These are phyloP conservation scores for Teunomyces kruisii DNA, from an alignment of 805 yeast genomes.

Conservation along the genomic window DNA sequence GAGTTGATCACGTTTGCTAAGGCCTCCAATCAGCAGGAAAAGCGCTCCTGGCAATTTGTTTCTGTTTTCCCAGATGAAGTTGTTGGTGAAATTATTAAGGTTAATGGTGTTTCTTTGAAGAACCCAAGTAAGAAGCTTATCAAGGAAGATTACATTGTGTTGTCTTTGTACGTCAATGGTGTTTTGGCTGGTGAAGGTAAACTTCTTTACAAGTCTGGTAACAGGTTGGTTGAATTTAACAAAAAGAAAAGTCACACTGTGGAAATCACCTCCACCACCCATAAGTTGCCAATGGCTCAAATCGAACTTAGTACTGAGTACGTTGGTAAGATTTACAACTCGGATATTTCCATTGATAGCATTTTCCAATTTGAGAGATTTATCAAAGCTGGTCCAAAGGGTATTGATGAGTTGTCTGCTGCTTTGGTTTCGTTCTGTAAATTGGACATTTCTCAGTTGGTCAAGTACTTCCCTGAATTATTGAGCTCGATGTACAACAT, in stretches of 20 bases:
- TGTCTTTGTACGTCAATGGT: slow-evolving; percentile 65
- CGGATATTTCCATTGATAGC: slow-evolving; percentile 53
- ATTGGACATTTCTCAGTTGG: slow-evolving; percentile 51
- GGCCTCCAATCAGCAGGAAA: slow-evolving; percentile 60
- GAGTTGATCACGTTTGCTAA: slow-evolving; percentile 56
- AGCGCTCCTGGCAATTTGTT: slow-evolving; percentile 64
- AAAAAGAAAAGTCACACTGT: slow-evolving; percentile 41
- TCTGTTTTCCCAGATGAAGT: slow-evolving; percentile 71
- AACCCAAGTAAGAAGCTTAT: slow-evolving; percentile 32
- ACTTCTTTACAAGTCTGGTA: slow-evolving; percentile 49
- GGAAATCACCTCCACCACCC: slow-evolving; percentile 42
- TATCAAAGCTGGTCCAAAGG: slow-evolving; percentile 41
- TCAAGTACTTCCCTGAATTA: slow-evolving; percentile 64
- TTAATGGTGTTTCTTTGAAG: slow-evolving; percentile 53
- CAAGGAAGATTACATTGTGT: slow-evolving; percentile 53
- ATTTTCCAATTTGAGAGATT: slow-evolving; percentile 54
- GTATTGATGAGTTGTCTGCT: slow-evolving; percentile 45
- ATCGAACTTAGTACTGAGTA: slow-evolving; percentile 61
- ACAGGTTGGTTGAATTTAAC: slow-evolving; percentile 47
- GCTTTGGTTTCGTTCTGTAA: slow-evolving; percentile 51
- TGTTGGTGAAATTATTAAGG: slow-evolving; percentile 67
- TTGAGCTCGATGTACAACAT: slow-evolving; percentile 37
- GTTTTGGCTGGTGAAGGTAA: slow-evolving; percentile 58
- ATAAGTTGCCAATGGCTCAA: slow-evolving; percentile 40
- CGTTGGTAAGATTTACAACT: slow-evolving; percentile 65